Percentiles rank a stretch among this genome's conserved stretches.
These are phyloP conservation scores for Cetraspora pellucida DNA, from an alignment of 192 early-diverging fungal genomes.

Conservation along the genomic window DNA sequence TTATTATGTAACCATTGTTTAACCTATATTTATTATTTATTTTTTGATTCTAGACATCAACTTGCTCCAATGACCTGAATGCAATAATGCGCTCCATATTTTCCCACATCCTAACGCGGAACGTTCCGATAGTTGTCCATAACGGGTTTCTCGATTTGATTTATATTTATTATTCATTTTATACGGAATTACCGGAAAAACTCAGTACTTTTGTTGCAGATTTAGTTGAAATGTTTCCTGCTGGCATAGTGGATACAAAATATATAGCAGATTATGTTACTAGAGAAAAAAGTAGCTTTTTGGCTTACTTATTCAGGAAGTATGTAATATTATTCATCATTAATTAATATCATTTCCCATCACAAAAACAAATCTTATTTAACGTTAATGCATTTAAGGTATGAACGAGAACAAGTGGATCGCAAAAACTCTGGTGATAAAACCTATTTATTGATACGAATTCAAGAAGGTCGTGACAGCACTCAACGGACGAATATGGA, in stretches of 20 bases:
- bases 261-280: slow-evolving; percentile 73
- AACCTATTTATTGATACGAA: slow-evolving; percentile 3
- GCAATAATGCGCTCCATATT: slow-evolving; percentile 61
- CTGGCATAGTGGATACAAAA: slow-evolving; percentile 94
- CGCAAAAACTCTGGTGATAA: slow-evolving; percentile 11
- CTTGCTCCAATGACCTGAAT: slow-evolving; percentile 42
- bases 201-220: slow-evolving; percentile 77
- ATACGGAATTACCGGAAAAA: slow-evolving; percentile 71
- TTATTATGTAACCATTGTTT: neutral
- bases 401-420: slow-evolving; percentile 34
- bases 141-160: slow-evolving; percentile 94
- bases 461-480: slow-evolving; percentile 1
- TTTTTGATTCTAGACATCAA: slow-evolving; percentile 26
- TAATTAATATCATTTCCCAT: no score
- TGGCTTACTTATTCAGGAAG: slow-evolving; percentile 73
- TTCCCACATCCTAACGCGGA: slow-evolving; percentile 48
- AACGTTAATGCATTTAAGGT: slow-evolving; percentile 14
- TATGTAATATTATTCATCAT: slow-evolving; percentile 34
- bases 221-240: slow-evolving; percentile 79
- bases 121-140: slow-evolving; percentile 82
- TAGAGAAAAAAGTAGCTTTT: slow-evolving; percentile 62
- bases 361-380: neutral
- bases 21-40: neutral
- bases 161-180: slow-evolving; percentile 91
- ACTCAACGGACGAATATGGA: neutral